Base-by-base conservation (phyloP, 2,329 filamentous ascomycete species). In the Ramularia endophylla region DNA sequence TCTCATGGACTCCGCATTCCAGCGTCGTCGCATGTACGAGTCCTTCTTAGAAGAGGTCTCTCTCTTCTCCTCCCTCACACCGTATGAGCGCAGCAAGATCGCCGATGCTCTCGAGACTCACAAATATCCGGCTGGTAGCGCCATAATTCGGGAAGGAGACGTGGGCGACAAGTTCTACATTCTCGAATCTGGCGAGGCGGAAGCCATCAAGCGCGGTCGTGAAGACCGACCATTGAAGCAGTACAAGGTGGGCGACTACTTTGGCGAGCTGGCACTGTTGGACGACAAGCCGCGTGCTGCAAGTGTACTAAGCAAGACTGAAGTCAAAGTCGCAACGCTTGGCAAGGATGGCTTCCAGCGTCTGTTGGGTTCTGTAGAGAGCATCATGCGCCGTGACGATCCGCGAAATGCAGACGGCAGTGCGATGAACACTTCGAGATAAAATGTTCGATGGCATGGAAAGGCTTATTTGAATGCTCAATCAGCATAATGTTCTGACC, bases 1-100 rank as follows among this genome's bases (percentile, higher is more conserved):
- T 51, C 75, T 98, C 48, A 95, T 98, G 89, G 90, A 97, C 68
- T 94, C 87, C 28, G 94, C 92, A 3, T 97, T 95, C 70, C 87
- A 94, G 56, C 85, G 90, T 42, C 83, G 92, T 55, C 85, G 90
- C 58, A 90, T 97, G 82, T 97, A 97, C 67, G 92, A 98, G 68
- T 87, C 81, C 54, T 97, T 98, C 72, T 74, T 98, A 16, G 89
- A 94, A 63, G 88, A 95, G 62, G 92, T 97, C 2, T 87, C 87
- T 0, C 74, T 97, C 20, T 77, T 98, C 18, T 76, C 83, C 2
- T 82, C 80, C 16, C 75, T 98, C 42, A 94, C 89, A 32, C 77
- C 85, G 0, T 97, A 97, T 65, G 92, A 98, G 69, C 83, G 92
- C 44, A 87, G 87, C 59, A 98, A 98, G 73, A 95, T 98, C 63